These are phyloP conservation scores for Aspergillus leporis DNA, from an alignment of 495 filamentous ascomycete genomes.

Conservation along the genomic window DNA sequence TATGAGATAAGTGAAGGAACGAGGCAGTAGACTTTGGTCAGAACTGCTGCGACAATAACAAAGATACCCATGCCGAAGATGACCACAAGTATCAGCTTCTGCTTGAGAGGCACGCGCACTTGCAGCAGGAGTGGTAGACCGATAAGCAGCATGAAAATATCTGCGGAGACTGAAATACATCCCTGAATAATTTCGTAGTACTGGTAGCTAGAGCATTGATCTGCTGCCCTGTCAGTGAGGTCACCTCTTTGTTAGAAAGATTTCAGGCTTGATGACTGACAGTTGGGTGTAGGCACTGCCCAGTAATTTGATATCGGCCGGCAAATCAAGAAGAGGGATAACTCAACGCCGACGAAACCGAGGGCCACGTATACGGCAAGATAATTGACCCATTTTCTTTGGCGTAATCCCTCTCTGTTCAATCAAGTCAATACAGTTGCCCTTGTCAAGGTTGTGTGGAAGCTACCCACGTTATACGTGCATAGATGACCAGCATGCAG, in stretches of 20 bases:
- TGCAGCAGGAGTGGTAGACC: slow-evolving; percentile 63
- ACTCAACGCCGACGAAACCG: slow-evolving; percentile 59
- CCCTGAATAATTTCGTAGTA: slow-evolving; percentile 54
- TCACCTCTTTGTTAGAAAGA: not conserved
- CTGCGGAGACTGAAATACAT: slow-evolving; percentile 64
- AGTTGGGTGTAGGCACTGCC: slow-evolving; percentile 49
- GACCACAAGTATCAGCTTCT: slow-evolving; percentile 57
- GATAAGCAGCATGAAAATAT: slow-evolving; percentile 63
- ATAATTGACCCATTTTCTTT: slow-evolving; percentile 43
- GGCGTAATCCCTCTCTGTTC: slow-evolving; percentile 37
- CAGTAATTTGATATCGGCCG: slow-evolving; percentile 62
- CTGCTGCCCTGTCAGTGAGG: slow-evolving; percentile 16
- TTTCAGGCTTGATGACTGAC: slow-evolving; percentile 15
- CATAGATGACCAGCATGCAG: slow-evolving; percentile 58
- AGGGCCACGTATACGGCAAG: slow-evolving; percentile 56
- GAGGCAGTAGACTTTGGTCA: slow-evolving; percentile 71
- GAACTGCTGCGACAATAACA: slow-evolving; percentile 62
- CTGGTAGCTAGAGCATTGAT: slow-evolving; percentile 53
- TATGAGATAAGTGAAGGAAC: slow-evolving; percentile 47
- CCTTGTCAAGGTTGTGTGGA: not conserved
- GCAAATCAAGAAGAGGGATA: slow-evolving; percentile 66
- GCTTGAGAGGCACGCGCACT: slow-evolving; percentile 52
- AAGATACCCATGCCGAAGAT: slow-evolving; percentile 63
- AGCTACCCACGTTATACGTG: slow-evolving; percentile 47
- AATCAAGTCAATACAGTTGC: slow-evolving; percentile 12